These are phyloP conservation scores for Isabelozyma pseudorhagii DNA, from an alignment of 805 yeast species.

Conservation along the genomic window DNA sequence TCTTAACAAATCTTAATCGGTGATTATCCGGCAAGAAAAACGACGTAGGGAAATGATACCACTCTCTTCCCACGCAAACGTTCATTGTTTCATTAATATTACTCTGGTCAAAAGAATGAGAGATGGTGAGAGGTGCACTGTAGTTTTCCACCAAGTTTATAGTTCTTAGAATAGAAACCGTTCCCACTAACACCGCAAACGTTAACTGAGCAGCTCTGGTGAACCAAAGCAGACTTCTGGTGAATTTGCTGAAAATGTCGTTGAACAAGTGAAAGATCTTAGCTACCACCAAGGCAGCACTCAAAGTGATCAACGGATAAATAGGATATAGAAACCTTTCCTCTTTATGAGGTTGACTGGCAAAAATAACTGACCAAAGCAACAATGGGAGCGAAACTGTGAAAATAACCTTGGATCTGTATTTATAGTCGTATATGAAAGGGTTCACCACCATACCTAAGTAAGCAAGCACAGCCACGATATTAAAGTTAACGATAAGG, in stretches of 20 bases:
- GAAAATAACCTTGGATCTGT: conserved; percentile 6
- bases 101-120: conserved; percentile 36
- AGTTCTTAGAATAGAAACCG: conserved; percentile 46
- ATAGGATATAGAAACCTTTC: conserved; percentile 88
- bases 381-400: conserved; percentile 45
- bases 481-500: conserved; percentile 71
- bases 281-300: conserved; percentile 52
- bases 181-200: conserved; percentile 28
- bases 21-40: conserved; percentile 68
- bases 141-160: conserved; percentile 63
- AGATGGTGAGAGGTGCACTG: conserved; percentile 66
- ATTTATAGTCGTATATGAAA: conserved; percentile 6
- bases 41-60: conserved; percentile 91
- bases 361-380: conserved; percentile 68
- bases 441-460: conserved; percentile 32
- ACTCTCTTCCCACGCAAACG: conserved; percentile 90
- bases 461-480: conserved; percentile 41
- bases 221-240: neutral
- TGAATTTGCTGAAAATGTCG: conserved; percentile 14
- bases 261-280: conserved; percentile 9
- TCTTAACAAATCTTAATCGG: conserved; percentile 63
- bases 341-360: conserved; percentile 84
- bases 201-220: conserved; percentile 9
- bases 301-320: conserved; percentile 64
- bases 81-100: conserved; percentile 21